Evolutionary conservation across 352 stramenopile species (phyloP).

Genomic region (Phytophthora pseudosyringae): DNA sequence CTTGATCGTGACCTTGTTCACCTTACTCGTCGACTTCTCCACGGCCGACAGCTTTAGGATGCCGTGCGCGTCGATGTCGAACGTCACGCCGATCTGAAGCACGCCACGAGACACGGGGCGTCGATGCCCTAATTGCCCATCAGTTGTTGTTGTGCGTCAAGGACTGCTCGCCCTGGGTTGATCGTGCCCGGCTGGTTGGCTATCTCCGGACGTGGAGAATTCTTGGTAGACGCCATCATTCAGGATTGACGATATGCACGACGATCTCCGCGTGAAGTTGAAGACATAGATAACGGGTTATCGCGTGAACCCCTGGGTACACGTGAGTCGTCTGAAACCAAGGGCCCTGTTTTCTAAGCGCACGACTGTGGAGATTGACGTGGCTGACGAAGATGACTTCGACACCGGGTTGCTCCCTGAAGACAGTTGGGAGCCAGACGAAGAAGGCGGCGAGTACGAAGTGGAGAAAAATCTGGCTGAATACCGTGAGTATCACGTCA

Average conservation of each 20-base stretch:
- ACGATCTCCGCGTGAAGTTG: background rate
- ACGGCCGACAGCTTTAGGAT: slow-evolving; percentile 95
- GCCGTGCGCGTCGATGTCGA: slow-evolving; percentile 90
- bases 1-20: slow-evolving; percentile 98
- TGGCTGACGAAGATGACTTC: slow-evolving; percentile 10
- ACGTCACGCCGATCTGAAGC: slow-evolving; percentile 90
- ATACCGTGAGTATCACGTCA: background rate
- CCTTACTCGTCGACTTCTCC: slow-evolving; percentile 96
- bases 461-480: slow-evolving; percentile 1
- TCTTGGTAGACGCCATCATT: slow-evolving; percentile 89
- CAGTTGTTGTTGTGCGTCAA: slow-evolving; percentile 95
- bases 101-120: slow-evolving; percentile 89
- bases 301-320: background rate
- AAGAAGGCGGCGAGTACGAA: background rate
- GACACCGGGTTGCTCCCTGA: slow-evolving; percentile 3
- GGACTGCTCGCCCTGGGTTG: slow-evolving; percentile 92
- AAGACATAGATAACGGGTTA: background rate
- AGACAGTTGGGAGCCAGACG: slow-evolving; percentile 12
- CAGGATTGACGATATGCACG: background rate
- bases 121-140: slow-evolving; percentile 90
- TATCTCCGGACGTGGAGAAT: slow-evolving; percentile 91
- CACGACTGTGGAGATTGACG: background rate
- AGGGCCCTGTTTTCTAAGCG: background rate
- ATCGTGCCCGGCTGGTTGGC: slow-evolving; percentile 89
- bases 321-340: background rate